These are phyloP conservation scores for Hirsutella thompsonii DNA, from an alignment of 2,329 filamentous ascomycete genomes.

Conservation along the genomic window DNA sequence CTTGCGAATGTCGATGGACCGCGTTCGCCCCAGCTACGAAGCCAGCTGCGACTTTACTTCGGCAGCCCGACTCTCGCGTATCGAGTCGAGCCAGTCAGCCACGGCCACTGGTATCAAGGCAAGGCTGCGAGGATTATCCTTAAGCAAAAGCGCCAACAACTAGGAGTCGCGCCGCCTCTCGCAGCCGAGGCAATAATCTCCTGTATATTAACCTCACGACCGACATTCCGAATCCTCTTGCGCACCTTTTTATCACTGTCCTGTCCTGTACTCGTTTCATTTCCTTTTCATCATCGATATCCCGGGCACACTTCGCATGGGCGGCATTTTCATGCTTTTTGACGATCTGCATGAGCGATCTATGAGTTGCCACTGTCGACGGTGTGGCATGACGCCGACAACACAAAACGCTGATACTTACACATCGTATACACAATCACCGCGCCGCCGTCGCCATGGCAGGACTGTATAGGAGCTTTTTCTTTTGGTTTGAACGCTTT, in stretches of 20 bases:
- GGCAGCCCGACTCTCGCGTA: slow-evolving; percentile 68
- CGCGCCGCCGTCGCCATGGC: slow-evolving; percentile 3
- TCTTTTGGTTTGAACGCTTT: slow-evolving; percentile 8
- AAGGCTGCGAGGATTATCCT: slow-evolving; percentile 28
- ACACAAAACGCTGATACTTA: slow-evolving; percentile 1
- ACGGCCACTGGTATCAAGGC: slow-evolving; percentile 17
- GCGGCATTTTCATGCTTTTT: slow-evolving; percentile 19
- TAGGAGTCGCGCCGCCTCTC: slow-evolving; percentile 10
- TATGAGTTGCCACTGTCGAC: slow-evolving; percentile 19
- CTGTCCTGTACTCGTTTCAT: slow-evolving; percentile 4
- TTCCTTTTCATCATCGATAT: slow-evolving; percentile 16
- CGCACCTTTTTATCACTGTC: background rate
- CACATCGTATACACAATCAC: slow-evolving; percentile 3
- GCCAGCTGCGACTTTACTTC: slow-evolving; percentile 84
- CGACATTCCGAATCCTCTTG: slow-evolving; percentile 1
- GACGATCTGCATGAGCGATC: slow-evolving; percentile 38
- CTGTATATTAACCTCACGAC: slow-evolving; percentile 17
- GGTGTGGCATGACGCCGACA: slow-evolving; percentile 1
- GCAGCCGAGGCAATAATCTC: slow-evolving; percentile 4
- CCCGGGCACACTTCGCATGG: slow-evolving; percentile 2
- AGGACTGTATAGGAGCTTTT: slow-evolving; percentile 4
- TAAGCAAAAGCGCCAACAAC: slow-evolving; percentile 26
- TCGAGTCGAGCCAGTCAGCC: slow-evolving; percentile 51
- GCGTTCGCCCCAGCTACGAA: slow-evolving; percentile 72
- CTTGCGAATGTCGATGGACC: slow-evolving; percentile 76